These are phyloP conservation scores for Chaetomidium leptoderma DNA, from an alignment of 495 filamentous ascomycete genomes.

Conservation along the genomic window DNA sequence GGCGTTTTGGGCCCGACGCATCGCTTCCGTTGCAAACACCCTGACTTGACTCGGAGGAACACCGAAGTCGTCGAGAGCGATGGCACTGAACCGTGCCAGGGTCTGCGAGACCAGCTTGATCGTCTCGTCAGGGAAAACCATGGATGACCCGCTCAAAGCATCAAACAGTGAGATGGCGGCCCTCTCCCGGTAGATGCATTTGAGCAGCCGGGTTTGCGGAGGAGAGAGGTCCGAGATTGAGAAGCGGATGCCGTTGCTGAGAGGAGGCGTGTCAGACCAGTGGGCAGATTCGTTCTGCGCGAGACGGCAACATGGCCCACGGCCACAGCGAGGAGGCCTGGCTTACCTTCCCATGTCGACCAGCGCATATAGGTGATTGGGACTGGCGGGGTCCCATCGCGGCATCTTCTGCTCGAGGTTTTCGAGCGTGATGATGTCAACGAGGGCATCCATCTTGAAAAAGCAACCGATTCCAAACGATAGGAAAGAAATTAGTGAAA, in stretches of 20 bases:
- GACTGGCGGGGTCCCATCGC: constrained; percentile 37
- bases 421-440: constrained; percentile 47
- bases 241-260: constrained; percentile 91
- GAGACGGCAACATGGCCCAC: background rate
- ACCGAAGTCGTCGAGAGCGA: constrained; percentile 60
- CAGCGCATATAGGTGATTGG: constrained; percentile 51
- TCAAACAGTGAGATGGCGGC: constrained; percentile 86
- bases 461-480: background rate
- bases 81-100: constrained; percentile 65
- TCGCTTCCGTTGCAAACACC: constrained; percentile 86
- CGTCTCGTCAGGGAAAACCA: constrained; percentile 58
- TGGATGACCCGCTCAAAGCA: constrained; percentile 54
- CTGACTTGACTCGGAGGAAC: constrained; percentile 61
- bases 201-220: constrained; percentile 65
- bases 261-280: constrained; percentile 13
- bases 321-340: background rate
- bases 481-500: background rate
- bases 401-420: constrained; percentile 49
- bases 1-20: constrained; percentile 73
- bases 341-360: constrained; percentile 74
- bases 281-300: background rate
- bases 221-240: constrained; percentile 77
- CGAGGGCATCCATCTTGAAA: constrained; percentile 23
- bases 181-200: constrained; percentile 71
- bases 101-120: constrained; percentile 61